Evolutionary conservation across 441 rosid species (phyloP), one percentile per base, ranked within the genome.

Genomic region (Corymbia calophylla): DNA sequence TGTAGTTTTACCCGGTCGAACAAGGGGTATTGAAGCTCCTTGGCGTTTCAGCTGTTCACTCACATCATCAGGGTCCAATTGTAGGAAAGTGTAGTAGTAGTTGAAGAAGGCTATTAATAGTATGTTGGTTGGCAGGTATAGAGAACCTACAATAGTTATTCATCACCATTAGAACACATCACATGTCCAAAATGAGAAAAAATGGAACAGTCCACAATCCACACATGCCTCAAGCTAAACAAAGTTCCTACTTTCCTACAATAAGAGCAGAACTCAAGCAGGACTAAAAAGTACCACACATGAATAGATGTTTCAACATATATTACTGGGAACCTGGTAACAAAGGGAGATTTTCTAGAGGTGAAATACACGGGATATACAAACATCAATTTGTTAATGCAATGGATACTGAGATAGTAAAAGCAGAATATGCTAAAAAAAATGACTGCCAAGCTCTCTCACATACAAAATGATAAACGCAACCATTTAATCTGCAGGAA

Each of bases 11-110:
- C 99, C 99, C 21, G 98, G 99, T n/a, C 98, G 95, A 91, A 98
- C 99, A 64, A 96, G 93, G 53, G 99, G 99, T 90, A 98, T 97
- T 4, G 99, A 98, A 27, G 98, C 99, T 89, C 99, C 99, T 93
- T 98, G 99, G 31, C 99, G 96, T 92, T 98, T 97, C 92, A 98
- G 88, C 89, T 98, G 99, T 91, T 98, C 99, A 25, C 99, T 98
- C 88, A 98, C 97, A 92, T 98, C 98, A 88, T 98, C 99, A 56
- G 99, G 99, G 90, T 96, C 99, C 94, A 97, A 92, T 94, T 98
- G 99, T 82, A 97, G 95, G 94, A 98, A 98, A 86, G 99, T 97
- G 93, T 98, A 97, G 94, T 97, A 98, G 94, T 97, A 97, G 95
- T 97, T 98, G 95, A 98, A 98, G 95, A 98, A 97, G 89, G 99